A percentile compares a stretch with the other conserved stretches of the same genome.
Evolutionary conservation across 257 asterid species (phyloP).

Genomic region (Sherardia arvensis): DNA sequence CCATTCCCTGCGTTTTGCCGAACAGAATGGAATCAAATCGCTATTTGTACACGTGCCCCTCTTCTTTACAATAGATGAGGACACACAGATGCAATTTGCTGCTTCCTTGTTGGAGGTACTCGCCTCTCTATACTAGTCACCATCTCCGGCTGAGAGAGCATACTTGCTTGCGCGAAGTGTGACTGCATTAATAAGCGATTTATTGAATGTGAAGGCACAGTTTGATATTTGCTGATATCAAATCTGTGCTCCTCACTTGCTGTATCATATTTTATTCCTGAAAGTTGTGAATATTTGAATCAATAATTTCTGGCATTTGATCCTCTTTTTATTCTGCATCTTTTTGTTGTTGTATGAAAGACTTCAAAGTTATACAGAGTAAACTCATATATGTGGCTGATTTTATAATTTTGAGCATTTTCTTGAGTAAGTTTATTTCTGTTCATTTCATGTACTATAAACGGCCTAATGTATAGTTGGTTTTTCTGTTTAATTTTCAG

Average conservation of each 20-base stretch:
- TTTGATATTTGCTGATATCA: slow-evolving; percentile 3
- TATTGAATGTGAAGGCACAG: slow-evolving; percentile 6
- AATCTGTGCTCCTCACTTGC: neutral
- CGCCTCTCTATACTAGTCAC: slow-evolving; percentile 40
- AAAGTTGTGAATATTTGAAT: neutral
- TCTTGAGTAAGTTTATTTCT: neutral
- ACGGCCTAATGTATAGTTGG: no score
- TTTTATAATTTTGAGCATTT: neutral
- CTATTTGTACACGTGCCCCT: slow-evolving; percentile 92
- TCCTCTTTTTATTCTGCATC: neutral
- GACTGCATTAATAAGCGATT: slow-evolving; percentile 12
- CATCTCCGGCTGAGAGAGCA: neutral
- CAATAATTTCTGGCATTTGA: neutral
- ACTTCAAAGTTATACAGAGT: neutral
- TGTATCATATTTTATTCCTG: neutral
- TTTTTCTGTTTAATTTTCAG: no score
- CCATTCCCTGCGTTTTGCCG: slow-evolving; percentile 85
- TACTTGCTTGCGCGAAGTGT: neutral
- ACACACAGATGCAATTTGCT: slow-evolving; percentile 92
- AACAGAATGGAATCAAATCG: slow-evolving; percentile 68
- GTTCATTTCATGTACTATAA: no score
- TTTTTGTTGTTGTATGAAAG: neutral
- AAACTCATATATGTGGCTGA: neutral
- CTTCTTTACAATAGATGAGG: slow-evolving; percentile 82
- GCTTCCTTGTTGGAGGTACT: slow-evolving; percentile 75